Evolutionary conservation across 352 stramenopile species (phyloP), one percentile per base, ranked within the genome.

Genomic region (Pythium sukuiense): DNA sequence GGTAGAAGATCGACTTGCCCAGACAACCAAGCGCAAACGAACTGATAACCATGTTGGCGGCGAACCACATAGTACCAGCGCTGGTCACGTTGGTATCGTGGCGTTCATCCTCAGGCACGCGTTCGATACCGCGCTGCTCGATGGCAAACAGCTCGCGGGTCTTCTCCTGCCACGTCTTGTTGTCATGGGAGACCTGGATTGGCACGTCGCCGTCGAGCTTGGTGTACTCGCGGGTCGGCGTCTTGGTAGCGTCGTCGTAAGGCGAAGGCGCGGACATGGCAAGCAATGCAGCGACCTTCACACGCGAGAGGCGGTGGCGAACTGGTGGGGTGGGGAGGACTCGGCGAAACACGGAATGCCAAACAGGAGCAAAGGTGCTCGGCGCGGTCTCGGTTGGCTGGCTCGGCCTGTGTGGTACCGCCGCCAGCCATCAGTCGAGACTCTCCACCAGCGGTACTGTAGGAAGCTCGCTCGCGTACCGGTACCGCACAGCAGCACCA

Each of bases 31-130:
- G 67, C 45, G 75, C 72, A 61, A 83, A 83, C 13, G 66, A 75
- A 27, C 70, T 73, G 67, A 83, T 83, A 55, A 77, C 69, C 75
- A 83, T 78, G 61, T 83, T 83, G 59, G 75, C 67, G 41, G 72
- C 57, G 54, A 83, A 65, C 75, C 75, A 83, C 75, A 83, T 83
- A 53, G 54, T 76, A 57, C 75, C 61, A 12, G 78, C 72, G 58
- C 77, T 83, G 12, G 77, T 53, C 45, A 83, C 61, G 52, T 69
- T 79, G 45, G 74, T 63, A 60, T 83, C 75, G 45, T 71, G 61
- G 56, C 75, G 75, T 57, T 83, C 75, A 58, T 74, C 65, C 54
- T 83, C 75, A 18, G 75, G 75, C 59, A 83, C 75, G 61, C 75
- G 75, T 62, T 83, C 75, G 53, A 83, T 80, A 61, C 75, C 67